Evolutionary conservation across 352 stramenopile species (phyloP).

Genomic region (Globisporangium uncinulatum): DNA sequence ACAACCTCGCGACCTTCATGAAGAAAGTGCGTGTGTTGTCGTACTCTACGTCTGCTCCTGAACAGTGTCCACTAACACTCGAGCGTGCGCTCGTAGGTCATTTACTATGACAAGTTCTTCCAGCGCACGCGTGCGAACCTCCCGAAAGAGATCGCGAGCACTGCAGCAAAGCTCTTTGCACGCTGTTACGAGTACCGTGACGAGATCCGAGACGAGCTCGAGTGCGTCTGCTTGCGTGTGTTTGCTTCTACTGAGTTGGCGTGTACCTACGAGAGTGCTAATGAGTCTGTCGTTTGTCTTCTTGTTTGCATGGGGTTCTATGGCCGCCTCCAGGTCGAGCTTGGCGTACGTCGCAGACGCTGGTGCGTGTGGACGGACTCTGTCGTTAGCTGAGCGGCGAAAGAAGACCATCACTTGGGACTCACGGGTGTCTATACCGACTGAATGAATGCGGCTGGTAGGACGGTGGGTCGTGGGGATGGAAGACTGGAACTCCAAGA

Average conservation of each 20-base stretch:
- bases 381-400: too few relatives aligned
- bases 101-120: conserved; percentile 84
- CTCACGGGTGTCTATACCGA: too few relatives aligned
- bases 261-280: too few relatives aligned
- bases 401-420: background rate
- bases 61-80: background rate
- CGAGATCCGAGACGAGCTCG: conserved; percentile 75
- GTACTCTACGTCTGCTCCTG: too few relatives aligned
- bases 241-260: too few relatives aligned
- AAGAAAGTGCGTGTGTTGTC: conserved; percentile 73
- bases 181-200: conserved; percentile 82
- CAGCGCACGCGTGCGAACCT: conserved; percentile 59
- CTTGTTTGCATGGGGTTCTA: background rate
- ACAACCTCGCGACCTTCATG: conserved; percentile 82
- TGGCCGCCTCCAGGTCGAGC: conserved; percentile 29
- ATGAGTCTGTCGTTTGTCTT: background rate
- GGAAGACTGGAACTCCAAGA: conserved; percentile 85
- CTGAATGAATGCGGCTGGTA: background rate
- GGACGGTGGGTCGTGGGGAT: conserved; percentile 80
- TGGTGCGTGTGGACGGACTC: conserved; percentile 6
- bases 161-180: conserved; percentile 49
- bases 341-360: conserved; percentile 67
- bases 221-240: conserved; percentile 32
- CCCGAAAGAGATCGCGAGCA: conserved; percentile 48
- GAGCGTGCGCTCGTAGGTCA: conserved; percentile 29